Evolutionary conservation across 2,329 filamentous ascomycete species (phyloP), one percentile per base, ranked within the genome.

Genomic region (Amauroascus verrucosus): DNA sequence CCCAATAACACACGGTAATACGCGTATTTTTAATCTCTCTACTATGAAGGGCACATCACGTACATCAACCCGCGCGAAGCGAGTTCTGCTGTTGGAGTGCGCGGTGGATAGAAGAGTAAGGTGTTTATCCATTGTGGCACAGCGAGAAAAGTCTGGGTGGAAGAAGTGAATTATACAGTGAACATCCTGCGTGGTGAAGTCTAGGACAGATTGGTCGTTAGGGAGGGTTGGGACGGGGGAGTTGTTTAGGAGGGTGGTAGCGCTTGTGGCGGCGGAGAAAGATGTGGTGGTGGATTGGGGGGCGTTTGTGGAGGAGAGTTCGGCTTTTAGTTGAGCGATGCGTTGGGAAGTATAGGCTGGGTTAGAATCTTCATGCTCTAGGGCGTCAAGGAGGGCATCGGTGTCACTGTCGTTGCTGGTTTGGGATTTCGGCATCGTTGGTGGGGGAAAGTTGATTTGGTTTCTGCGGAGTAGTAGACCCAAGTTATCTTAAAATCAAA

Each of bases 121-220:
- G 63, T 80, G 78, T 47, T 70, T 70, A 62, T 83, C 80, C 81
- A 84, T 84, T 52, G 80, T 75, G 9, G 70, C 68, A 65, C 81
- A 84, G 52, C 80, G 75, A 18, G 75, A 72, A 65, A 84, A 84
- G 61, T 83, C 81, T 2, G 79, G 74, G 62, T 83, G 81, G 64
- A 77, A 80, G 65, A 84, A 84, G 63, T 84, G 81, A 22, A 83
- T 76, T 1, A 83, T 72, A 60, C 77, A 81, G 24, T 75, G 68
- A 56, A 78, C 74, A 11, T 75, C 75, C 46, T 74, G 72, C 6
- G 80, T 83, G 7, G 80, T 82, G 58, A 82, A 78, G 58, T 79
- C 75, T 63, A 84, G 75, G 40, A 83, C 65, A 11, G 71, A 64
- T 63, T 81, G 79, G 63, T 84, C 81, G 56, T 75, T 74, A 49